A percentile compares a stretch with the other conserved stretches of the same genome.
Conservation (phyloP, 306 rosid species). For the Vigna mungo region DNA sequence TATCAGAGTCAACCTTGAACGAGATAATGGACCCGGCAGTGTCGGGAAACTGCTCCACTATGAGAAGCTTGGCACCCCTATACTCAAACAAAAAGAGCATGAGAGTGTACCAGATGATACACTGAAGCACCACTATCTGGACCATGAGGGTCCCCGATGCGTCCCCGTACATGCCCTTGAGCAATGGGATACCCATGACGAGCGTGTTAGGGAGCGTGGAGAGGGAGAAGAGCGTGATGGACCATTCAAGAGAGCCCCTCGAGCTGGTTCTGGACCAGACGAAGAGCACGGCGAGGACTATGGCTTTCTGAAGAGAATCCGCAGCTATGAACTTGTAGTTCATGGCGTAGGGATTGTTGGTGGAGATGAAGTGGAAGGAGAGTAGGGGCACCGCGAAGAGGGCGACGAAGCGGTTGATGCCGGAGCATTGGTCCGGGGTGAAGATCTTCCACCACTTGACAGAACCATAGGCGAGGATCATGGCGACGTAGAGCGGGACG, state of each 20-base stretch:
- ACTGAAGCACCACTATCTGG: constrained; percentile 83
- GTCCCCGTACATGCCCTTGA: constrained; percentile 82
- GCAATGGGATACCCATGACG: constrained; percentile 84
- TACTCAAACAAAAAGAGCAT: constrained; percentile 87
- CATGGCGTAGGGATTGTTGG: constrained; percentile 80
- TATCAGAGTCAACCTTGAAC: constrained; percentile 80
- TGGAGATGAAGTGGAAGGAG: constrained; percentile 87
- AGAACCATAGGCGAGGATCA: constrained; percentile 84
- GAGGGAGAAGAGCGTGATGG: constrained; percentile 82
- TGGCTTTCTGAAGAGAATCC: constrained; percentile 70
- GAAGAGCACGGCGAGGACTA: constrained; percentile 55
- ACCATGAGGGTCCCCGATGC: constrained; percentile 72
- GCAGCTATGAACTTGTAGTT: constrained; percentile 83
- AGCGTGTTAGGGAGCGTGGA: constrained; percentile 84
- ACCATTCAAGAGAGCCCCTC: constrained; percentile 74
- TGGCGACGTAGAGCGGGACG: constrained; percentile 87
- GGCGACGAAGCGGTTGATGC: constrained; percentile 89
- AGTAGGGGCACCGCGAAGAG: constrained; percentile 87
- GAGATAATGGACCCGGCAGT: constrained; percentile 78
- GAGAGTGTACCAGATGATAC: constrained; percentile 81
- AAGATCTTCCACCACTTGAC: constrained; percentile 95
- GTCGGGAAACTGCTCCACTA: constrained; percentile 86
- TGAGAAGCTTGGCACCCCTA: constrained; percentile 76
- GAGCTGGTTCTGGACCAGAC: constrained; percentile 69
- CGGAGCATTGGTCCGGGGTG: constrained; percentile 86